Conservation (phyloP, 768 basidiomycete species). For the Russula earlei region DNA sequence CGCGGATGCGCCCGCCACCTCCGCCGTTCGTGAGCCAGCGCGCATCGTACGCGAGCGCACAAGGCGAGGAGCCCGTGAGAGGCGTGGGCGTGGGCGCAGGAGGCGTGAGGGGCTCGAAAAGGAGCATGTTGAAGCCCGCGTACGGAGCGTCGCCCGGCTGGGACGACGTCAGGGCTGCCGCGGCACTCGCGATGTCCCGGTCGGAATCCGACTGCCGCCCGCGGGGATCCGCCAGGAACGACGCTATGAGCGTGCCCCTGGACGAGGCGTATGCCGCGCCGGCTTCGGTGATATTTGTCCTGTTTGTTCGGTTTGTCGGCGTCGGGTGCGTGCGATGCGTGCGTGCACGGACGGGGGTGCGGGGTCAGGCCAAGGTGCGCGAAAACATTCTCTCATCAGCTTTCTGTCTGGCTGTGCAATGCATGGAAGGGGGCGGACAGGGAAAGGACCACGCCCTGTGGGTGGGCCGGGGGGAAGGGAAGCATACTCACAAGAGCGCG, state of each 20-base stretch:
- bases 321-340: not conserved
- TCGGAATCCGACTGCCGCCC: not conserved
- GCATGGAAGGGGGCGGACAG: not conserved
- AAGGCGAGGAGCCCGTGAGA: too few species aligned
- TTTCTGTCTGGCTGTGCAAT: not conserved
- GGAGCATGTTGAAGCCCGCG: constrained; percentile 76
- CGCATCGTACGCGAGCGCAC: constrained; percentile 43
- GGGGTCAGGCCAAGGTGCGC: not conserved
- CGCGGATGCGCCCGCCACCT: constrained; percentile 48
- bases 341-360: constrained; percentile 10
- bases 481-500: constrained; percentile 54
- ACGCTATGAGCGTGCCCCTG: constrained; percentile 58
- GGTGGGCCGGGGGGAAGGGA: constrained; percentile 6
- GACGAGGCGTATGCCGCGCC: constrained; percentile 40
- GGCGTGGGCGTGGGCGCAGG: too few species aligned
- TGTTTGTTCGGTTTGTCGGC: constrained; percentile 27
- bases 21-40: constrained; percentile 62
- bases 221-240: constrained; percentile 49
- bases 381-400: not conserved
- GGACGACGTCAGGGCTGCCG: constrained; percentile 36
- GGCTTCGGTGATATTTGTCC: constrained; percentile 83
- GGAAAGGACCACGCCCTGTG: not conserved
- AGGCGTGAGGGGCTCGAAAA: constrained; percentile 38
- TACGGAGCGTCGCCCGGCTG: constrained; percentile 35
- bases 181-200: constrained; percentile 37